Evolutionary conservation across 2,329 filamentous ascomycete species (phyloP), one percentile per base, ranked within the genome.

Genomic region (Colletotrichum sp.): DNA sequence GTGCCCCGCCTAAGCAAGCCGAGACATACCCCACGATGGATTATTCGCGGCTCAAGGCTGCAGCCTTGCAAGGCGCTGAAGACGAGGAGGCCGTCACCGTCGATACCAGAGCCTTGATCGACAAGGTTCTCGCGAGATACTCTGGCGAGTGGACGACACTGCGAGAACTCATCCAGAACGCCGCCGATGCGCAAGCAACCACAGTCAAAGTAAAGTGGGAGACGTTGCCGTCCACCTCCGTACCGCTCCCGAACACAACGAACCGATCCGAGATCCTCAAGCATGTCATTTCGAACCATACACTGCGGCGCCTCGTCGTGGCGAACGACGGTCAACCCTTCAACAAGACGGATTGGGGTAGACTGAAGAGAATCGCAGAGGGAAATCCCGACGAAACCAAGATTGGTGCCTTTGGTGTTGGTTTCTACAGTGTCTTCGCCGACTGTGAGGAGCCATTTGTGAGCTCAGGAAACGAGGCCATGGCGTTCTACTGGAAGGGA

Each of bases 401-500:
- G 88, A 99, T 99, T 80, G 97, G 97, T 71, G 98, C 97, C 5
- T 99, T 99, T 83, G 97, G 97, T 79, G 97, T 99, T 36, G 97
- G 97, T 4, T 99, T 99, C 87, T 99, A 99, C 89, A 98, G 95
- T 83, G 96, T 99, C 52, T 99, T 99, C 83, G 95, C 97, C 77
- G 97, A 99, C 83, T 99, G 96, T 83, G 98, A 99, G 85, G 96
- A 98, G 80, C 97, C 97, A 1, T 99, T 99, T 82, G 94, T 99
- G 78, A 97, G 95, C 79, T 99, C 96, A 1, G 97, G 97, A 1
- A 92, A 90, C 77, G 93, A 98, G 85, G 96, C 96, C 48, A 98
- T 99, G 95, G 96, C 96, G 0, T 99, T 99, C 82, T 99, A 98
- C 87, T 99, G 97, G 98, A 99, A 98, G 84, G 96, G 94, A n/a